These are phyloP conservation scores for Arthroderma sp. DNA, from an alignment of 2,329 filamentous ascomycete genomes.

Conservation along the genomic window DNA sequence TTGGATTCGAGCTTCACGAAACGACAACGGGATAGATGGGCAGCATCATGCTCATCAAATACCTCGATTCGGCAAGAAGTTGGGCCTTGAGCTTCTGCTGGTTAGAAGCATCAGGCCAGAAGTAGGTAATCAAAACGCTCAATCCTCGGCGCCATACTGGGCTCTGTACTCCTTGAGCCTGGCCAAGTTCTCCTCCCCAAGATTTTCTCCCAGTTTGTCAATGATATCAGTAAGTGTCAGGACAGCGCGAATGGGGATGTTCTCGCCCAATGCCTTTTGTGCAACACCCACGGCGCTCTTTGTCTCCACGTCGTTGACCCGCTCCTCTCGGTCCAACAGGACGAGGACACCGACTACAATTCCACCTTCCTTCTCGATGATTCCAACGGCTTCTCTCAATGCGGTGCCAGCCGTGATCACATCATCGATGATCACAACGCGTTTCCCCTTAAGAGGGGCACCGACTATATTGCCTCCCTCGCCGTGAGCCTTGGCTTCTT, in stretches of 20 bases:
- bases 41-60: too few species aligned
- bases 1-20: too few species aligned
- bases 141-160: slow-evolving; percentile 25
- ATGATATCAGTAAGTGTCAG: slow-evolving; percentile 75
- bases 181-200: slow-evolving; percentile 49
- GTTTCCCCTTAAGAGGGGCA: slow-evolving; percentile 69
- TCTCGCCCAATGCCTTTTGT: slow-evolving; percentile 56
- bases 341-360: slow-evolving; percentile 77
- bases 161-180: slow-evolving; percentile 60
- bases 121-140: neutral
- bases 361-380: slow-evolving; percentile 77
- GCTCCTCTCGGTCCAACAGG: slow-evolving; percentile 59
- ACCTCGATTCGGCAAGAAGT: too few species aligned
- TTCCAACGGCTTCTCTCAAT: slow-evolving; percentile 79
- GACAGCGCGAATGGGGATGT: slow-evolving; percentile 63
- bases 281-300: slow-evolving; percentile 79
- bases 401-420: slow-evolving; percentile 93
- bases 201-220: slow-evolving; percentile 49
- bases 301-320: slow-evolving; percentile 47
- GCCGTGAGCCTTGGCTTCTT: slow-evolving; percentile 91
- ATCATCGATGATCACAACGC: slow-evolving; percentile 84
- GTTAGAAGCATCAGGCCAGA: too few species aligned
- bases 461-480: slow-evolving; percentile 92
- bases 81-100: too few species aligned
- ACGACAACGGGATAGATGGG: too few species aligned